Evolutionary conservation across 306 rosid genomes (phyloP).

Genomic region (Begonia fuchsioides): DNA sequence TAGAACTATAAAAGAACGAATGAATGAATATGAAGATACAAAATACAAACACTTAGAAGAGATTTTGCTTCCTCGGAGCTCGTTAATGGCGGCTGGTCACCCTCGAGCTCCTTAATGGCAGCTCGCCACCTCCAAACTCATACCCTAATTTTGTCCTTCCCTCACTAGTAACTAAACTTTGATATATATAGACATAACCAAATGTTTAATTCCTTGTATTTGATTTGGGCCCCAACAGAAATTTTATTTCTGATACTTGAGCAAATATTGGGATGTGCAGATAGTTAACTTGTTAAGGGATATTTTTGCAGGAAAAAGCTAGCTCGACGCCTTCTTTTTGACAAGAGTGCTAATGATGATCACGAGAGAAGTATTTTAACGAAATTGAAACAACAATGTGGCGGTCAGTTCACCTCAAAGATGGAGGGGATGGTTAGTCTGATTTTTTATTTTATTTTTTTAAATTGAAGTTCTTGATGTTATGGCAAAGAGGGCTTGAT

Average conservation of each 20-base stretch:
- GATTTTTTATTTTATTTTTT: background rate
- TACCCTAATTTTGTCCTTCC: too few relatives aligned
- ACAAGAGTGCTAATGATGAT: conserved; percentile 42
- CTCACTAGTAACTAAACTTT: too few relatives aligned
- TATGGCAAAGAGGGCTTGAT: background rate
- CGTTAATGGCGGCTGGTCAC: too few relatives aligned
- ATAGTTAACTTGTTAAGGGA: background rate
- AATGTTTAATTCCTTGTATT: too few relatives aligned
- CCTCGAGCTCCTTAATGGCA: too few relatives aligned
- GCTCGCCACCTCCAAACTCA: too few relatives aligned
- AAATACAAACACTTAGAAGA: too few relatives aligned
- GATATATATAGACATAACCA: too few relatives aligned
- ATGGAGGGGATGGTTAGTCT: conserved; percentile 41
- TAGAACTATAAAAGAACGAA: too few relatives aligned
- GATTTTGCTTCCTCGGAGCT: too few relatives aligned
- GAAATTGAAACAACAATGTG: conserved; percentile 41
- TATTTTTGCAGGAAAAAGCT: conserved; percentile 40
- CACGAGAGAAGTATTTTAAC: conserved; percentile 44
- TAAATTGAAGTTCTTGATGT: conserved; percentile 3
- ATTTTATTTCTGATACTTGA: background rate
- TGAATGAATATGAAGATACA: too few relatives aligned
- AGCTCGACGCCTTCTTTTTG: conserved; percentile 43
- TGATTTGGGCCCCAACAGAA: too few relatives aligned
- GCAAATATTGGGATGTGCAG: background rate
- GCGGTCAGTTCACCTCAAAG: conserved; percentile 43